phyloP scores from a whole-genome alignment of 345 rosid species.

The Populus davidiana region DNA sequence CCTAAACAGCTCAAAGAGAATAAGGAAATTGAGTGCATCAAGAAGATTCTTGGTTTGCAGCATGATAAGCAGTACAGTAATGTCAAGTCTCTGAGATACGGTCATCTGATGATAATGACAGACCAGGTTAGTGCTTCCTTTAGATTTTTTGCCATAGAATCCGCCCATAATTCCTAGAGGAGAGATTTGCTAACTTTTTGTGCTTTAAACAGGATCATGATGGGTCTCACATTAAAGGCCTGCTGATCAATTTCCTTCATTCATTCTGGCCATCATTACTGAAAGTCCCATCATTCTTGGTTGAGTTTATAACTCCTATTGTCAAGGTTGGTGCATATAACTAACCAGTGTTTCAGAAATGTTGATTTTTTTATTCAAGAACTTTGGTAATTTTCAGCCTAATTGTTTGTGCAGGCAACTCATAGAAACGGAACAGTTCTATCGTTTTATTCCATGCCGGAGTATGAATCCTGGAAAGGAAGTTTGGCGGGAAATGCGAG shows the following conservation, averaged over 20 bases:
- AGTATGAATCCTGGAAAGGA: slow-evolving; percentile 83
- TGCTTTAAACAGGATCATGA: slow-evolving; percentile 76
- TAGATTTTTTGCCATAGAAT: background rate
- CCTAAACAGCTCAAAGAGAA: slow-evolving; percentile 75
- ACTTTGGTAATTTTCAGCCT: background rate
- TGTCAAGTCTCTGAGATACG: slow-evolving; percentile 91
- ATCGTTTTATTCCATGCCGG: slow-evolving; percentile 90
- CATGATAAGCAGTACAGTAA: slow-evolving; percentile 64
- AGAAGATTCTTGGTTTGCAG: slow-evolving; percentile 94
- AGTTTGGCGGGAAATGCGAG: slow-evolving; percentile 58
- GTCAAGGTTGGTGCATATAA: slow-evolving; percentile 60
- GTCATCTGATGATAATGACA: slow-evolving; percentile 98
- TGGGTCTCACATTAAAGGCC: slow-evolving; percentile 96
- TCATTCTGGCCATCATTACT: slow-evolving; percentile 96
- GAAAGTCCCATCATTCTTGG: slow-evolving; percentile 75
- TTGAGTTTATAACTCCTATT: slow-evolving; percentile 94
- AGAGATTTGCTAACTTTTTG: slow-evolving; percentile 4
- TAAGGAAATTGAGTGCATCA: slow-evolving; percentile 74
- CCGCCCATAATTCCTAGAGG: background rate
- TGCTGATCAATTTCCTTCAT: slow-evolving; percentile 87
- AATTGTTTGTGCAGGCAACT: slow-evolving; percentile 51
- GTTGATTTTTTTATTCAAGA: background rate
- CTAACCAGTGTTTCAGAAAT: background rate
- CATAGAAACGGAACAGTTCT: slow-evolving; percentile 44
- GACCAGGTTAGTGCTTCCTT: slow-evolving; percentile 60